Conservation (phyloP, 768 basidiomycete species). For the Hydnomerulius pinastri region DNA sequence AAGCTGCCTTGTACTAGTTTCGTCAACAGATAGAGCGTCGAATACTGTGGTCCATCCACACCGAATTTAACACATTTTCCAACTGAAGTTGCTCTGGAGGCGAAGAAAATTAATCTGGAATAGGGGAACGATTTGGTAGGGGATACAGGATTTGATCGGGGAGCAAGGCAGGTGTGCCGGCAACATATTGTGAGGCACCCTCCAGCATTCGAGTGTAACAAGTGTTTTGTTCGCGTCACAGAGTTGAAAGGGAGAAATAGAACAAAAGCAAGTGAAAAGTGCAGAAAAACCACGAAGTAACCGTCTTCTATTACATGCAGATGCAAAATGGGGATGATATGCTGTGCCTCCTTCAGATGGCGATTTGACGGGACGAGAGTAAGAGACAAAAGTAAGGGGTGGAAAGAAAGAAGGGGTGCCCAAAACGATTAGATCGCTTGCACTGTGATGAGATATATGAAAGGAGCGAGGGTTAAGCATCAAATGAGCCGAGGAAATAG, state of each 20-base stretch:
- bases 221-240: constrained; percentile 1
- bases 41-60: too few relatives aligned
- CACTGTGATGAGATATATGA: constrained; percentile 36
- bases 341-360: constrained; percentile 76
- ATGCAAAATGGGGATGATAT: constrained; percentile 47
- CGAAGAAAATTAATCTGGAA: not conserved
- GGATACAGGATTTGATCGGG: constrained; percentile 15
- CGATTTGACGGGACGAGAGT: constrained; percentile 34
- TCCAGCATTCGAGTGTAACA: constrained; percentile 7
- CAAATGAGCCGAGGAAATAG: constrained; percentile 26
- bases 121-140: constrained; percentile 7
- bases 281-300: constrained; percentile 28
- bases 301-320: constrained; percentile 60
- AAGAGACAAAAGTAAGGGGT: constrained; percentile 17
- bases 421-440: constrained; percentile 51
- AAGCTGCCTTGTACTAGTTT: not conserved
- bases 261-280: constrained; percentile 18
- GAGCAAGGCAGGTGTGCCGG: constrained; percentile 3
- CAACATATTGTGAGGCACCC: constrained; percentile 6
- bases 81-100: not conserved
- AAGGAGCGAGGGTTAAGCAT: constrained; percentile 34
- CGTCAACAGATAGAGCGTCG: too few relatives aligned
- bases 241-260: constrained; percentile 3
- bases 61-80: too few relatives aligned
- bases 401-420: constrained; percentile 12